A percentile compares a stretch with the other conserved stretches of the same genome.
Evolutionary conservation across 2,329 filamentous ascomycete genomes (phyloP).

Genomic region (Nannizziopsis arthrosporioides): DNA sequence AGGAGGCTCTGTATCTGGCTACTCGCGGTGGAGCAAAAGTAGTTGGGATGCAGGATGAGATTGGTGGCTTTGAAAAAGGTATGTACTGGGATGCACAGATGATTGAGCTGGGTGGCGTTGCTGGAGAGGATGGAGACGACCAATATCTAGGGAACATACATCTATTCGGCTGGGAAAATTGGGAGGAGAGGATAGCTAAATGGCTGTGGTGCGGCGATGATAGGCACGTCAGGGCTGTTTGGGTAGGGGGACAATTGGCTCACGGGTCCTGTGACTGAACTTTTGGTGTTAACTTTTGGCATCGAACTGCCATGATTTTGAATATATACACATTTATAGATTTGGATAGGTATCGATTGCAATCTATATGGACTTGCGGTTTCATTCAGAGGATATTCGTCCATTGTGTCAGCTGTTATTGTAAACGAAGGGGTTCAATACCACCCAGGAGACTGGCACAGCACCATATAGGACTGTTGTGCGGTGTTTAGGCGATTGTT

Average conservation of each 20-base stretch:
- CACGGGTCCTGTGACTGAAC: conserved; percentile 36
- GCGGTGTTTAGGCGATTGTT: too few species aligned
- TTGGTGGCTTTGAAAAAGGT: conserved; percentile 75
- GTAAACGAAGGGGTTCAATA: neutral
- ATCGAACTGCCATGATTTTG: neutral
- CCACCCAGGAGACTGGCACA: too few species aligned
- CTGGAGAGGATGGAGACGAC: conserved; percentile 17
- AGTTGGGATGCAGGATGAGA: conserved; percentile 56
- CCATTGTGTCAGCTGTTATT: neutral
- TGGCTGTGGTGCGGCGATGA: conserved; percentile 94
- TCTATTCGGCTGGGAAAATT: conserved; percentile 83
- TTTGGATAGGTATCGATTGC: too few species aligned
- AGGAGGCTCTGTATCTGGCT: conserved; percentile 75
- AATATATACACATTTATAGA: neutral
- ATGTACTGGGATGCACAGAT: conserved; percentile 89
- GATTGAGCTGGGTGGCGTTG: conserved; percentile 49
- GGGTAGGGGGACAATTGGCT: conserved; percentile 75
- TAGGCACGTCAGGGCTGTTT: conserved; percentile 75
- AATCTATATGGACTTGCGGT: neutral
- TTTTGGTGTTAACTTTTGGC: neutral
- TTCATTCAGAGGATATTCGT: neutral
- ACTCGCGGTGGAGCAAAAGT: conserved; percentile 79
- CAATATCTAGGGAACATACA: conserved; percentile 56
- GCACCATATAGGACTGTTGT: too few species aligned
- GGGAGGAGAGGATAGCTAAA: conserved; percentile 77